Evolutionary conservation across 2,329 filamentous ascomycete genomes (phyloP).

Genomic region (Dryadomyces quercivorus): DNA sequence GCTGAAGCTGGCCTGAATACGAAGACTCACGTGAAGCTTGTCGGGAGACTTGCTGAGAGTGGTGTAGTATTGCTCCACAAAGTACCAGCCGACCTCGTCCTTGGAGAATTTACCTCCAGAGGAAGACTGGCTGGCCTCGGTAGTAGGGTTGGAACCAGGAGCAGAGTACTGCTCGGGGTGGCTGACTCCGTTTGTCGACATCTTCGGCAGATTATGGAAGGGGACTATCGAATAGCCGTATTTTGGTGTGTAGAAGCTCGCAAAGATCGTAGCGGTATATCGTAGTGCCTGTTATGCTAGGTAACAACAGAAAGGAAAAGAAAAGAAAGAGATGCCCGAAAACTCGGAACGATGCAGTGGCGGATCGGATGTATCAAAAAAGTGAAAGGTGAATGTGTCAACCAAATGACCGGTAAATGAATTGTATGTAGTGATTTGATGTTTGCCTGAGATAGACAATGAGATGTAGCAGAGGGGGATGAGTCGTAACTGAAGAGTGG

Average conservation of each 20-base stretch:
- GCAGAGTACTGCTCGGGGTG: slow-evolving; percentile 26
- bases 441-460: not conserved
- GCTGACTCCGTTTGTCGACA: slow-evolving; percentile 43
- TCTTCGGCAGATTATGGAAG: slow-evolving; percentile 17
- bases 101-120: slow-evolving; percentile 48
- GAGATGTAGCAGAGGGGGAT: not conserved
- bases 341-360: not conserved
- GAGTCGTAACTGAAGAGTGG: not conserved
- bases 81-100: slow-evolving; percentile 98
- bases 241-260: not conserved
- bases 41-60: slow-evolving; percentile 90
- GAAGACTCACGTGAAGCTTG: slow-evolving; percentile 64
- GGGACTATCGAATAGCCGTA: not conserved
- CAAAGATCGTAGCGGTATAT: not conserved
- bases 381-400: not conserved
- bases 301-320: not conserved
- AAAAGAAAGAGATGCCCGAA: not conserved
- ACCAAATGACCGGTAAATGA: not conserved
- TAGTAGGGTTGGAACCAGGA: slow-evolving; percentile 17
- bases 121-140: slow-evolving; percentile 18
- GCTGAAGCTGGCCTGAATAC: not conserved
- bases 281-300: not conserved
- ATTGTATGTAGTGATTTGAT: not conserved
- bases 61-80: slow-evolving; percentile 98
- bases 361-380: not conserved